Base-by-base conservation (phyloP, 495 filamentous ascomycete species). In the Penicillium mononematosum region DNA sequence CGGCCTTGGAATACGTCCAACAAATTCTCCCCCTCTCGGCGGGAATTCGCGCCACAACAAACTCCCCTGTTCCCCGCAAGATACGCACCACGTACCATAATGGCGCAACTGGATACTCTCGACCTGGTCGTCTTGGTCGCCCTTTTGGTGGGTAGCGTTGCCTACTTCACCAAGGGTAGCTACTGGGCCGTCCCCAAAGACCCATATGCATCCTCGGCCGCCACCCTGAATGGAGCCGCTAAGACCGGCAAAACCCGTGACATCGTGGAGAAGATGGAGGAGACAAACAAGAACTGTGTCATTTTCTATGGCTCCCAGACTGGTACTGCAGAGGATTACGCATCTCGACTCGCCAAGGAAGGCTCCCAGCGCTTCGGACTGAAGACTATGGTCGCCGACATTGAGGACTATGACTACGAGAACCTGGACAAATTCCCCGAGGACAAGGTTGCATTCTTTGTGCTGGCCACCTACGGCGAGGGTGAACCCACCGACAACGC, bases 251-350 rank as follows among this genome's bases (percentile, higher is more conserved):
- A 91, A 77, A 91, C 92, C 47, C 81, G 93, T 61, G 89, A 98
- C 72, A 91, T 99, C 54, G 58, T 97, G 25, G 89, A 97, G 78
- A 96, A 93, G 78, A 88, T 99, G 88, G 89, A 97, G 34, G 90
- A 97, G 76, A 87, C 82, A 3, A 88, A 87, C 70, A 98, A 98
- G 78, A 97, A 99, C 74, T 96, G 92, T 76, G 87, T 99, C 53
- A 88, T 98, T 58, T 96, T 99, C 78, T 99, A 96, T 65, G 94
- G 93, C 49, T 98, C 94, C 47, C 94, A 99, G 73, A 99, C 94
- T 19, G 94, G 94, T 64, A 99, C 95, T 53, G 94, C 94, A 25
- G 94, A 99, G 80, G 94, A 99, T 67, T 99, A 99, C 63, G 95
- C 94, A 53, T 96, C 95, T n/a, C 83, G 94, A 60, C 70, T 99